A percentile compares a stretch with the other conserved stretches of the same genome.
Conservation (phyloP, 352 stramenopile species). For the Pythium rishiriense region DNA sequence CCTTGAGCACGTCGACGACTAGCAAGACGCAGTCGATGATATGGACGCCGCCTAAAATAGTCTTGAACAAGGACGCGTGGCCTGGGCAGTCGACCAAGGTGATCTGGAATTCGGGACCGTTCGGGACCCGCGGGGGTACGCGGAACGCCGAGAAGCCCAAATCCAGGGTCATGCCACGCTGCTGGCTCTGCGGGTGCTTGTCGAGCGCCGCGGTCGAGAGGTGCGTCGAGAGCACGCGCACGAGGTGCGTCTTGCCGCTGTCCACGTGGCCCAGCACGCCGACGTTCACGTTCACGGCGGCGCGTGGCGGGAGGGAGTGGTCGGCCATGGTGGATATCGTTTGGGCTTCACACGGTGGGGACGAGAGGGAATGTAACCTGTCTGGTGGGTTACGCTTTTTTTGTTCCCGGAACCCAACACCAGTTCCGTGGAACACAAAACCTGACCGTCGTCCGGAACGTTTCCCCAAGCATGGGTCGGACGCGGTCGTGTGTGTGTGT, state of each 20-base stretch:
- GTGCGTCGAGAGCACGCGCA: constrained; percentile 96
- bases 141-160: constrained; percentile 97
- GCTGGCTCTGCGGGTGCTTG: constrained; percentile 96
- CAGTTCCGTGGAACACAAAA: too few species aligned
- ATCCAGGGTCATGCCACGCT: constrained; percentile 98
- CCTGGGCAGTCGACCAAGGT: constrained; percentile 96
- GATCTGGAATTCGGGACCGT: constrained; percentile 83
- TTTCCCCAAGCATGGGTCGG: too few species aligned
- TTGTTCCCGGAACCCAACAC: too few species aligned
- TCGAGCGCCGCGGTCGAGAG: constrained; percentile 98
- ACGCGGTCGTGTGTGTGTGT: too few species aligned
- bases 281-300: constrained; percentile 94
- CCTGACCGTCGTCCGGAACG: too few species aligned
- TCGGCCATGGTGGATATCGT: not conserved
- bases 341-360: not conserved
- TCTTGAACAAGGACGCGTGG: constrained; percentile 98
- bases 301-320: not conserved
- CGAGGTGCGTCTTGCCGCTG: constrained; percentile 97
- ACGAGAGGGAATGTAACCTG: not conserved
- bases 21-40: constrained; percentile 99
- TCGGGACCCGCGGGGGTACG: constrained; percentile 37
- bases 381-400: not conserved
- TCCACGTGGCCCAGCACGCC: constrained; percentile 98
- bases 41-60: constrained; percentile 98
- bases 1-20: constrained; percentile 96